phyloP scores from a whole-genome alignment of 768 basidiomycete species.

The Boletales sp. region DNA sequence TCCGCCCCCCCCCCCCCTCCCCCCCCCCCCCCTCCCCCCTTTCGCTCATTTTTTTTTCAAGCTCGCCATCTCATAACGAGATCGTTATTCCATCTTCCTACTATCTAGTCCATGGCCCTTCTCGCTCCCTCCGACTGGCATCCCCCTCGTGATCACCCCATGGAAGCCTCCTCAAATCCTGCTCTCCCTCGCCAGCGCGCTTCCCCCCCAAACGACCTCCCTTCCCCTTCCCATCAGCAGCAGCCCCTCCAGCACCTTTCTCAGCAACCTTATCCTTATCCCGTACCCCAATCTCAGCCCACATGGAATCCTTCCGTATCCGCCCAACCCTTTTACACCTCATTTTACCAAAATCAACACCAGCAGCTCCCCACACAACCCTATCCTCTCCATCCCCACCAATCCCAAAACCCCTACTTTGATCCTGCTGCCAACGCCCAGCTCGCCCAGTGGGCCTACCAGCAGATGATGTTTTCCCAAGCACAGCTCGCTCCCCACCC shows the following conservation, averaged over 20 bases:
- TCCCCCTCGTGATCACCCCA: slow-evolving; percentile 57
- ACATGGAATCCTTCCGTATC: slow-evolving; percentile 66
- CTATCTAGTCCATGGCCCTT: slow-evolving; percentile 61
- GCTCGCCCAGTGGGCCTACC: slow-evolving; percentile 85
- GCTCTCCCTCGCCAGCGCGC: slow-evolving; percentile 55
- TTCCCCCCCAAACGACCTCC: slow-evolving; percentile 55
- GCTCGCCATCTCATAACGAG: slow-evolving; percentile 8
- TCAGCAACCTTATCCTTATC: slow-evolving; percentile 55
- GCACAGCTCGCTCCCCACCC: slow-evolving; percentile 37
- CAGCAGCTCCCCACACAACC: slow-evolving; percentile 50
- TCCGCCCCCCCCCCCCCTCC: too few relatives aligned
- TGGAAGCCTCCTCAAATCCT: slow-evolving; percentile 49
- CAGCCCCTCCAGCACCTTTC: slow-evolving; percentile 22
- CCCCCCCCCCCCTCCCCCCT: neutral
- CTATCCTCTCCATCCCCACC: slow-evolving; percentile 43
- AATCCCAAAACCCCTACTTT: slow-evolving; percentile 58
- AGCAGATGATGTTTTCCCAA: slow-evolving; percentile 86
- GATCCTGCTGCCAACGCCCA: slow-evolving; percentile 75
- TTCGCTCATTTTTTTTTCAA: neutral
- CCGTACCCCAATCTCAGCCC: slow-evolving; percentile 66
- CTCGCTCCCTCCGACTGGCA: slow-evolving; percentile 77
- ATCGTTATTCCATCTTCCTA: neutral
- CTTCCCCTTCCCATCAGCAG: slow-evolving; percentile 29
- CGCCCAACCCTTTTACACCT: slow-evolving; percentile 72
- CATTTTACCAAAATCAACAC: slow-evolving; percentile 70